These are phyloP conservation scores for Prunus mume DNA, from an alignment of 306 rosid species.

Conservation along the genomic window DNA sequence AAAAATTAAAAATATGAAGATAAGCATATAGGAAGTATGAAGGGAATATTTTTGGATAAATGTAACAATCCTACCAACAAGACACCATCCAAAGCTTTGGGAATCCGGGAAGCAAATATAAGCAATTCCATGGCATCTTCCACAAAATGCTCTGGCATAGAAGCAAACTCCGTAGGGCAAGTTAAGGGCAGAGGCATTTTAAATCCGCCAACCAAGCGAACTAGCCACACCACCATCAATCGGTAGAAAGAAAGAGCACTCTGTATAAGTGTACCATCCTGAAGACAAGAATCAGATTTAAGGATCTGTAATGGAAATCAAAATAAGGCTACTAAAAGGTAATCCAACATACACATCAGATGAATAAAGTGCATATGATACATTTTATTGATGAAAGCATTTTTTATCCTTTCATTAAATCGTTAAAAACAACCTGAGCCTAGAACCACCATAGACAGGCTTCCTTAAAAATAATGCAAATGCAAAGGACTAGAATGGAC, in stretches of 20 bases:
- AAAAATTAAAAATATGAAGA: not conserved
- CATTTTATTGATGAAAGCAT: not conserved
- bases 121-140: conserved; percentile 99
- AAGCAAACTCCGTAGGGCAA: conserved; percentile 83
- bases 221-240: conserved; percentile 90
- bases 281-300: conserved; percentile 20
- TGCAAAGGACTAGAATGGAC: not conserved
- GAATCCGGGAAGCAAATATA: conserved; percentile 93
- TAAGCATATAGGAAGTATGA: conserved; percentile 12
- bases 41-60: conserved; percentile 9
- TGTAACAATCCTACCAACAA: conserved; percentile 53
- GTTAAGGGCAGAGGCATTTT: conserved; percentile 88
- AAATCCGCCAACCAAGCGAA: conserved; percentile 92
- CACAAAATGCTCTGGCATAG: conserved; percentile 96
- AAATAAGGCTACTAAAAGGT: not conserved
- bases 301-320: conserved; percentile 2
- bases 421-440: not conserved
- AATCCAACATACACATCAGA: not conserved
- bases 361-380: not conserved
- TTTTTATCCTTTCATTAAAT: not conserved
- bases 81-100: conserved; percentile 92
- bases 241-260: conserved; percentile 81
- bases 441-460: not conserved
- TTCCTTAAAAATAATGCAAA: not conserved
- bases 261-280: conserved; percentile 84